Evolutionary conservation across 1,284 basidiomycete genomes (phyloP).

Genomic region (Boletus sp.): DNA sequence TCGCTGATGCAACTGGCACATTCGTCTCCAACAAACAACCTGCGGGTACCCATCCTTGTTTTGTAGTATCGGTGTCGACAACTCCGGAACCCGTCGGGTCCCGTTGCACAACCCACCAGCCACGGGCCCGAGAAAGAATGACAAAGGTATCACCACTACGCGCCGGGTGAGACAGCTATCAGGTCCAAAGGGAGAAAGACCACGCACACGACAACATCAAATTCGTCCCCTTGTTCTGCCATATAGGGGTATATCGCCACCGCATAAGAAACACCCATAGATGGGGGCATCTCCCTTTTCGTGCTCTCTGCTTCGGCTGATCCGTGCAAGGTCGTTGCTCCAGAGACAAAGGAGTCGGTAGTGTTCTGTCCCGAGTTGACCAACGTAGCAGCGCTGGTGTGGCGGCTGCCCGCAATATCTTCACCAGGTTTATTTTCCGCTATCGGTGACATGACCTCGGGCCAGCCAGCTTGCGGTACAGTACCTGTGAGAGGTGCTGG

Average conservation of each 20-base stretch:
- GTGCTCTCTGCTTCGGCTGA: slow-evolving; percentile 31
- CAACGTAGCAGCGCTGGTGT: slow-evolving; percentile 20
- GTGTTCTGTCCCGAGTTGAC: slow-evolving; percentile 17
- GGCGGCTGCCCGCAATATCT: slow-evolving; percentile 20
- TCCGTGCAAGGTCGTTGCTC: slow-evolving; percentile 11
- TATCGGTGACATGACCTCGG: slow-evolving; percentile 65
- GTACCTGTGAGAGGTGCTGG: slow-evolving; percentile 46
- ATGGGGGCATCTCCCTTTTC: slow-evolving; percentile 48
- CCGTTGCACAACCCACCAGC: slow-evolving; percentile 98
- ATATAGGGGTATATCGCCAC: slow-evolving; percentile 94
- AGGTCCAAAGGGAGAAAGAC: slow-evolving; percentile 1
- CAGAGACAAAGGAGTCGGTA: slow-evolving; percentile 20
- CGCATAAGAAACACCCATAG: slow-evolving; percentile 75
- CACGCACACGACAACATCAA: slow-evolving; percentile 92
- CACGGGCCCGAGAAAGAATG: slow-evolving; percentile 88
- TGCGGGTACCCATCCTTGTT: slow-evolving; percentile 87
- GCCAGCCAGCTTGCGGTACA: slow-evolving; percentile 66
- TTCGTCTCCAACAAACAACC: slow-evolving; percentile 93
- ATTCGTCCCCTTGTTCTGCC: slow-evolving; percentile 96
- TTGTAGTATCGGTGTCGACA: slow-evolving; percentile 67
- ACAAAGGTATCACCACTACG: slow-evolving; percentile 85
- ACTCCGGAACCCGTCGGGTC: slow-evolving; percentile 84
- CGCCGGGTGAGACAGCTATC: slow-evolving; percentile 12
- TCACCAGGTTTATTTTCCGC: slow-evolving; percentile 47
- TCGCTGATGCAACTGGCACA: slow-evolving; percentile 72